Evolutionary conservation across 129 eudicot species (phyloP), one percentile per base, ranked within the genome.

Genomic region (Helianthus tuberosus): DNA sequence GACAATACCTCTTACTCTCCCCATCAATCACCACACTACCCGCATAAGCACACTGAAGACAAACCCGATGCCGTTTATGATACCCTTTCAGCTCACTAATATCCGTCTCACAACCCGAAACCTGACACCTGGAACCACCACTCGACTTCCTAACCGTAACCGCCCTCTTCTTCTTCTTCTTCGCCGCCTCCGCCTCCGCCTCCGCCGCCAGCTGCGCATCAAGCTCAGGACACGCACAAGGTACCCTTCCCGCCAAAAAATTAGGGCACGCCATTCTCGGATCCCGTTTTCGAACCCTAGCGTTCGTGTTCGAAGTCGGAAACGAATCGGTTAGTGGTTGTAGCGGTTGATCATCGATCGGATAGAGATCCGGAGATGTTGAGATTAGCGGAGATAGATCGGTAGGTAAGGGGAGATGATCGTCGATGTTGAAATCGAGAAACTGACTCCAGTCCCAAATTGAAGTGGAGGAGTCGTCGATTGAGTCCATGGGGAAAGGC

Each of bases 171-270:
- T 89, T 81, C 67, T 90, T 90, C 86, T 93, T 90, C 25, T 86
- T 90, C 0, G 85, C 88, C n/a, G 78, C 86, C 43, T 66, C 84
- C 75, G 82, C 95, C 64, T 77, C 85, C 23, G 75, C 89, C 71
- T 72, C 89, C 35, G 72, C 92, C 59, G 53, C 89, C 81, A 86
- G 39, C 73, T 64, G 68, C 65, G 86, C 92, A 38, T 93, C 98
- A 39, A 93, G 32, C 79, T 93, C 98, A 4, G 98, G 97, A 66
- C 98, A 93, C 12, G 98, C 96, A 64, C 98, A 93, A 0, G 98
- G 98, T 50, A 93, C 76, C 82, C 85, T 80, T 25, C 98, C 98
- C 63, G 97, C 98, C 67, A 90, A 8, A 41, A 80, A 93, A 53
- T 90, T 93, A 44, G 90, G 73, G 55, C 98, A 93, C 1, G 81